phyloP scores from a whole-genome alignment of 2,329 filamentous ascomycete species.

The Lasiodiplodia theobromae region DNA sequence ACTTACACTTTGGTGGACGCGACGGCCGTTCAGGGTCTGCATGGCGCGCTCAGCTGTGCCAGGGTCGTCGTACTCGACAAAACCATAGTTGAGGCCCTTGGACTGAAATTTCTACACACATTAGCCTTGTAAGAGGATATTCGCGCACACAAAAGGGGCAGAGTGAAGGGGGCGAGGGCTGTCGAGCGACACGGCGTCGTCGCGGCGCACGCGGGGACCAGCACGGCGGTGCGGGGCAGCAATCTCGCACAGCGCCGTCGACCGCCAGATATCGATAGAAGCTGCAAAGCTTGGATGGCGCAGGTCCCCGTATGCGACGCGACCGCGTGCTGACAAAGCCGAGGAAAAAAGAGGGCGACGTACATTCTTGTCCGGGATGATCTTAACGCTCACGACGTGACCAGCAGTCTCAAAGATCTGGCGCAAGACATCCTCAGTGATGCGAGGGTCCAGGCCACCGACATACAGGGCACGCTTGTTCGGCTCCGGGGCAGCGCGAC shows the following conservation, averaged over 20 bases:
- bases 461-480: conserved; percentile 98
- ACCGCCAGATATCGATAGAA: conserved; percentile 19
- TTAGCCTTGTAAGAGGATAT: conserved; percentile 25
- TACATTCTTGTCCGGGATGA: conserved; percentile 99
- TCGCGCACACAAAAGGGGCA: conserved; percentile 16
- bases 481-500: conserved; percentile 93
- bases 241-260: background rate
- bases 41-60: conserved; percentile 96
- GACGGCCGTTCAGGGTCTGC: conserved; percentile 93
- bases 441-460: conserved; percentile 90
- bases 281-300: conserved; percentile 22
- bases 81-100: conserved; percentile 98
- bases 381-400: conserved; percentile 98
- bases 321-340: conserved; percentile 26
- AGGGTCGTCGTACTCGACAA: conserved; percentile 98
- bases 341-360: conserved; percentile 48
- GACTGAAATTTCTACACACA: conserved; percentile 63
- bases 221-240: conserved; percentile 6
- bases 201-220: conserved; percentile 6
- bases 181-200: conserved; percentile 10
- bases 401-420: conserved; percentile 99
- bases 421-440: conserved; percentile 93
- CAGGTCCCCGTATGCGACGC: conserved; percentile 27
- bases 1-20: conserved; percentile 92
- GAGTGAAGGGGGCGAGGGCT: background rate